These are phyloP conservation scores for Bryoglossum gracile DNA, from an alignment of 495 filamentous ascomycete species.

Conservation along the genomic window DNA sequence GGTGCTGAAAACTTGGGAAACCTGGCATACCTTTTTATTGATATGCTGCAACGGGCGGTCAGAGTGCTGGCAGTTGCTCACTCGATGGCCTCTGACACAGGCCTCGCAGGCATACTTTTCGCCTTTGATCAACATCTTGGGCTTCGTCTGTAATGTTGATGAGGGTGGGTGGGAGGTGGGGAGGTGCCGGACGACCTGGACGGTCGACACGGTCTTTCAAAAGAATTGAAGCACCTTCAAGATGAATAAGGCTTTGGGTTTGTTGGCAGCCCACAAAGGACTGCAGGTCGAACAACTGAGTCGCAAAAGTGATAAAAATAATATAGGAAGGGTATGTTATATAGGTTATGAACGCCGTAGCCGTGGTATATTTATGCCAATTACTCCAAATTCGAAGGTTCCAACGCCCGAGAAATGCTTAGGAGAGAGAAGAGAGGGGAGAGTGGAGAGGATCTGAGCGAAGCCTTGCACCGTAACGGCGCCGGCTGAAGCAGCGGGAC, in stretches of 20 bases:
- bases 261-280: slow-evolving; percentile 22
- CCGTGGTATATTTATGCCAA: slow-evolving; percentile 24
- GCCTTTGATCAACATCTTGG: slow-evolving; percentile 71
- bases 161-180: slow-evolving; percentile 11
- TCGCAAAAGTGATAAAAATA: slow-evolving; percentile 13
- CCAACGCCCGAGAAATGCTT: slow-evolving; percentile 20
- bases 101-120: slow-evolving; percentile 86
- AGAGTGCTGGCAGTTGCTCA: slow-evolving; percentile 88
- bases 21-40: slow-evolving; percentile 65
- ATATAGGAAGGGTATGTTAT: slow-evolving; percentile 1
- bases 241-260: slow-evolving; percentile 15
- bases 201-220: slow-evolving; percentile 17
- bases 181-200: slow-evolving; percentile 18
- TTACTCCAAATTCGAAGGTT: slow-evolving; percentile 21
- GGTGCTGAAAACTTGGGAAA: slow-evolving; percentile 3
- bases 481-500: slow-evolving; percentile 25
- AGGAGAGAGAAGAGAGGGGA: not conserved
- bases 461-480: slow-evolving; percentile 28
- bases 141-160: not conserved
- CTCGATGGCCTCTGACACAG: slow-evolving; percentile 87
- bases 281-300: slow-evolving; percentile 25
- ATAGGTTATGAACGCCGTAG: slow-evolving; percentile 13
- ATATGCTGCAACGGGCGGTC: slow-evolving; percentile 92
- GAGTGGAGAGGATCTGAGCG: slow-evolving; percentile 9
- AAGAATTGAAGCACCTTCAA: slow-evolving; percentile 23